Base-by-base conservation (phyloP, 495 filamentous ascomycete genomes). In the Xylaria grammica region DNA sequence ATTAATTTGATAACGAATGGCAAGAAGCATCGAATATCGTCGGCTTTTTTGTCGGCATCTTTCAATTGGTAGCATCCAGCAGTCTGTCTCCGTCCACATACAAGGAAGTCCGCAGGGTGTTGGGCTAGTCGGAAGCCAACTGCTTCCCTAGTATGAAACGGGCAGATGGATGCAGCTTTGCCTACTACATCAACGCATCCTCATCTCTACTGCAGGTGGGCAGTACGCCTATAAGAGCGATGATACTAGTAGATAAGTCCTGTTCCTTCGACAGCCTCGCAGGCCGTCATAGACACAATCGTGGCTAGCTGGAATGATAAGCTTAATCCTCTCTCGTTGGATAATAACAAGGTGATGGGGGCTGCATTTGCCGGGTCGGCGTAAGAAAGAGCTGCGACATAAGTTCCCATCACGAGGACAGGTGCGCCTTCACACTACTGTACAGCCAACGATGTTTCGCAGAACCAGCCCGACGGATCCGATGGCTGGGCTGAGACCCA, bases 401-500 rank as follows among this genome's bases (percentile, higher is more conserved):
- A 36, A 55, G 36, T 46, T 52, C 38, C 49, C 29, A 63, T 55
- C 38, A 42, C 27, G 22, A 26, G 32, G 27, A 51, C 20, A 22
- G 4, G 17, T n/a, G n/a, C n/a, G n/a, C n/a, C n/a, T n/a, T n/a
- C n/a, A n/a, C n/a, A 36, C 11, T 36, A 36, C n/a, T 4, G 13
- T 42, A 42, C 58, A 52, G 46, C 45, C 51, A 49, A 55, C 38
- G 44, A 45, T 8, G 27, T 63, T 51, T 42, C 40, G 40, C 52
- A 63, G 62, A 58, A 58, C 62, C 62, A 64, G 42, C 53, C 53
- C 53, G 62, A 58, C 62, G 62, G 62, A 58, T 58, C 62, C 62
- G 53, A 58, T 64, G 51, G 62, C 53, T 64, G 52, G 62, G 62
- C 51, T 55, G 53, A 58, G 62, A 57, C 61, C 62, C 62, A 64